Base-by-base conservation (phyloP, 495 filamentous ascomycete genomes). In the Tuber magnatum region DNA sequence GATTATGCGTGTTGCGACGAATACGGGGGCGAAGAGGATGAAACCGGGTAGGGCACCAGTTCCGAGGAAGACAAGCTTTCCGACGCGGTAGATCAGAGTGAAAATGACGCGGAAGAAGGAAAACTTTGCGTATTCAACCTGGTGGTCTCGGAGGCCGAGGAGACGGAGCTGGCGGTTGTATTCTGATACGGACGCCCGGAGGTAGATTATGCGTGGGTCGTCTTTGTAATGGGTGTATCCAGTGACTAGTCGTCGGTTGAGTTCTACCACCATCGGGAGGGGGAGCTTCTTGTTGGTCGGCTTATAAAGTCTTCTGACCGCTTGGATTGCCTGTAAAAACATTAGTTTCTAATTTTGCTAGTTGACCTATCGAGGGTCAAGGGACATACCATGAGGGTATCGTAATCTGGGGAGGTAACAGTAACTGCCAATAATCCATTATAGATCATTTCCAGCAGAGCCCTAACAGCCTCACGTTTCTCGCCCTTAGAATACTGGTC, bases 201-300 rank as follows among this genome's bases (percentile, higher is more conserved):
- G 86, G 41, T 89, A 86, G 48, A 93, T 85, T 80, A 98, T 94
- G 28, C 96, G 89, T 40, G 89, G 90, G 76, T 99, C 95, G 75
- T 95, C 90, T 83, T 97, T 96, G 86, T 96, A 97, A 78, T 92
- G 90, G 3, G 90, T 91, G 81, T 98, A 99, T 46, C 94, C 95
- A 81, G 94, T 91, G 71, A 97, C 92, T 3, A 99, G 88, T 70
- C 96, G 90, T 74, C 95, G 90, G 84, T 99, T 99, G 71, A 99
- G 89, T 84, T 99, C 95, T 65, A 99, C 93, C 12, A 98, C 93
- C 86, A 93, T 91, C 2, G 95, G 93, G 65, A 99, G 87, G 8
- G 95, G 95, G 38, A 98, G 87, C 83, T 97, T 97, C 85, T 95
- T 98, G 77, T 93, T 91, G 68, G 92, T 92, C 16, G 92, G 92